Base-by-base conservation (phyloP, 163 green algal genomes). In the Scenedesmus sp. region DNA sequence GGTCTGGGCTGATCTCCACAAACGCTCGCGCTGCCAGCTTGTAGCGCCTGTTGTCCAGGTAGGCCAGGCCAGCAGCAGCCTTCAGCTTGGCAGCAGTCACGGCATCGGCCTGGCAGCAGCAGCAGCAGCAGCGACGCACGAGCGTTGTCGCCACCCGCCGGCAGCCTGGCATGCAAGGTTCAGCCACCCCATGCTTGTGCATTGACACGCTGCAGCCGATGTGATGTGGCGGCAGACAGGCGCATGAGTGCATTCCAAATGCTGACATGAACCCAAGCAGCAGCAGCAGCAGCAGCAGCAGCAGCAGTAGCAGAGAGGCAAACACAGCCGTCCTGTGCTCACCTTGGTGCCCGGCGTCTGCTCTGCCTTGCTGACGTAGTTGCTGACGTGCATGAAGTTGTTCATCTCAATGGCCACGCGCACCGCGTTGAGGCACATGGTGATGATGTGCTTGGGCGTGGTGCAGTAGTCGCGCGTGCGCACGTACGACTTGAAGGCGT, bases 381-480 rank as follows among this genome's bases (percentile, higher is more conserved):
- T 98, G 43, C 86, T 76, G 5, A 99, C 96, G 89, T 99, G 96
- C 61, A 97, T 94, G 84, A 95, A 98, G 93, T 99, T 98, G 78
- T 91, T 92, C 93, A 98, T 93, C 95, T 99, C 97, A 12, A 98
- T 91, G 12, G 93, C 93, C 37, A 97, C 96, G 37, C 93, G 92
- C 79, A 99, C 96, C 83, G 97, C 94, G 44, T 95, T 96, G 68
- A 99, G 92, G 93, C 97, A 99, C 97, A 99, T 98, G 65, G 94
- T 81, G n/a, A 98, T 91, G 61, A 98, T 94, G 94, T 99, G 97
- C 90, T 96, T 96, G 15, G 91, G 86, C 20, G 96, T 98, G 65
- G 96, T 98, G 95, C 97, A 99, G 94, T 99, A 99, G 94, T 99
- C 98, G 0, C 98, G 94, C 37, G 95, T 96, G 76, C 97, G 95